Evolutionary conservation across 192 early-diverging fungal genomes (phyloP).

Genomic region (Linnemannia zychae): DNA sequence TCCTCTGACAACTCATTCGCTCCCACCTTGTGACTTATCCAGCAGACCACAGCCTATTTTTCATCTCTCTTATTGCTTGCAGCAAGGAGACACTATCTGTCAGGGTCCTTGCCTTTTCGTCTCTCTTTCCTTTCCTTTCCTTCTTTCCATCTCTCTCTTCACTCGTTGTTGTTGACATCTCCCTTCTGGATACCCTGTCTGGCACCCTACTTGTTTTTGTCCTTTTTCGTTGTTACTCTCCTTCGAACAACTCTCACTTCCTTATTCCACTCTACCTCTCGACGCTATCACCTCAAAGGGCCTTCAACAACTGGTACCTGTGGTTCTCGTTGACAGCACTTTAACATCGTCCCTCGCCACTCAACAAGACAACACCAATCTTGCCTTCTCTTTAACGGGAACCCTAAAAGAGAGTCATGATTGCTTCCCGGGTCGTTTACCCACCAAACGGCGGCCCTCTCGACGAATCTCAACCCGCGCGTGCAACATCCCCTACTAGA

Average conservation of each 20-base stretch:
- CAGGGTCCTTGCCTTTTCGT: not conserved
- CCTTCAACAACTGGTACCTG: not conserved
- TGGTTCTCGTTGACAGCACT: not conserved
- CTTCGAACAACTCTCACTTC: not conserved
- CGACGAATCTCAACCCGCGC: constrained; percentile 23
- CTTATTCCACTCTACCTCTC: not conserved
- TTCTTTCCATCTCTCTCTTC: not conserved
- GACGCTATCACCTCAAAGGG: not conserved
- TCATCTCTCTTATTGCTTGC: not conserved
- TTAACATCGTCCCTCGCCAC: not conserved
- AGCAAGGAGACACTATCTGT: not conserved
- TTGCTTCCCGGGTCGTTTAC: constrained; percentile 36
- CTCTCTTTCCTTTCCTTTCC: not conserved
- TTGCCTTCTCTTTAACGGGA: not conserved
- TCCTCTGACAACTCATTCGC: not conserved
- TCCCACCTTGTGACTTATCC: not conserved
- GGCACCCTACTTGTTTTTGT: not conserved
- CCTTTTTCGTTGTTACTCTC: not conserved
- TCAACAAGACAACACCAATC: not conserved
- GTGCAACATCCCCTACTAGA: constrained; percentile 15
- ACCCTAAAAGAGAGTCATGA: constrained; percentile 9
- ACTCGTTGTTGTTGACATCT: not conserved
- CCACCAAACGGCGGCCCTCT: constrained; percentile 17
- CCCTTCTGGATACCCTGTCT: not conserved
- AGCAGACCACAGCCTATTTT: constrained; percentile 1